A percentile compares a stretch with the other conserved stretches of the same genome.
phyloP scores from a whole-genome alignment of 352 stramenopile genomes.

The Phytophthora melonis region DNA sequence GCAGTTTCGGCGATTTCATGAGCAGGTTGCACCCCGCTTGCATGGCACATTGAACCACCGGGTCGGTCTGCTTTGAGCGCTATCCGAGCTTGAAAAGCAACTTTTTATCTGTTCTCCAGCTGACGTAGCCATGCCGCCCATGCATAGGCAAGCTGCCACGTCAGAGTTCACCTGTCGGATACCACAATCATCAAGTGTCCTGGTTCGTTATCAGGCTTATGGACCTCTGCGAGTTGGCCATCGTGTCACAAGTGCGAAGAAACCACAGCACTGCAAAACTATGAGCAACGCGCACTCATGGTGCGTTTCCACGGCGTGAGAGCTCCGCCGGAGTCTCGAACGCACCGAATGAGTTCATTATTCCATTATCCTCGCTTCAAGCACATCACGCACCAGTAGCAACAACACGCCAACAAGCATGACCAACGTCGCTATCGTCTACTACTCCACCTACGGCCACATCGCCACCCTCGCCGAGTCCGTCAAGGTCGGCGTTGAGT shows the following conservation, averaged over 20 bases:
- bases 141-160: too few relatives aligned
- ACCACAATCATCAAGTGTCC: not conserved
- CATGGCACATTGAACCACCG: not conserved
- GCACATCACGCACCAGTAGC: slow-evolving; percentile 3
- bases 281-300: not conserved
- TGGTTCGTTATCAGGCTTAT: not conserved
- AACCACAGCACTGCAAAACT: not conserved
- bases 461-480: slow-evolving; percentile 79
- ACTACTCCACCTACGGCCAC: slow-evolving; percentile 91
- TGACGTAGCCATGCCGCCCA: slow-evolving; percentile 2
- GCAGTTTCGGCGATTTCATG: not conserved
- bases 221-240: not conserved
- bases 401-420: slow-evolving; percentile 55
- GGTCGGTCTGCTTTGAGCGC: not conserved
- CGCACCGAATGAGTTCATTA: not conserved
- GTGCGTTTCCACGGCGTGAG: not conserved
- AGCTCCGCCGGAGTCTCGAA: not conserved
- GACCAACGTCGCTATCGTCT: slow-evolving; percentile 85
- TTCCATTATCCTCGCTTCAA: not conserved
- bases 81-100: not conserved
- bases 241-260: not conserved
- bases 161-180: not conserved
- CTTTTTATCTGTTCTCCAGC: not conserved
- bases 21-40: not conserved
- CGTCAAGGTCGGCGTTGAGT: slow-evolving; percentile 81